These are phyloP conservation scores for Globisporangium splendens DNA, from an alignment of 352 stramenopile species.

Conservation along the genomic window DNA sequence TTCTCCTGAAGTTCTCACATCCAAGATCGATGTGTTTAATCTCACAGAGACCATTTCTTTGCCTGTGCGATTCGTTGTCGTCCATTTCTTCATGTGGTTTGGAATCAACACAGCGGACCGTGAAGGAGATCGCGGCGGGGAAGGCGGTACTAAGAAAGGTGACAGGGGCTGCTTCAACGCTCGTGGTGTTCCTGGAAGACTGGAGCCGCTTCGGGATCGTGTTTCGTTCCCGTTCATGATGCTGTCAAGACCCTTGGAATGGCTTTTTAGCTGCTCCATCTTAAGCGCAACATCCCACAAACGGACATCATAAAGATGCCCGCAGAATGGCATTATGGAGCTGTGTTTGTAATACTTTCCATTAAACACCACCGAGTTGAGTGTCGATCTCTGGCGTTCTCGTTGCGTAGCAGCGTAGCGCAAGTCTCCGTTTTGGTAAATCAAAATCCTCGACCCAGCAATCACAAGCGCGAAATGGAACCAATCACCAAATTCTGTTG, in stretches of 20 bases:
- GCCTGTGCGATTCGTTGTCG: slow-evolving; percentile 50
- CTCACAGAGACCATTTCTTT: slow-evolving; percentile 39
- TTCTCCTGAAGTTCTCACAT: neutral
- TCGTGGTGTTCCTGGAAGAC: slow-evolving; percentile 23
- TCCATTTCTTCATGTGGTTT: slow-evolving; percentile 41
- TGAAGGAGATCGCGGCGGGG: slow-evolving; percentile 33
- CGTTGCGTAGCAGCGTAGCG: slow-evolving; percentile 4
- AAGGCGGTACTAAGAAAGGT: slow-evolving; percentile 23
- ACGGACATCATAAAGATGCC: slow-evolving; percentile 53
- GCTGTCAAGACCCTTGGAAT: slow-evolving; percentile 42
- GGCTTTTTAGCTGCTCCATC: slow-evolving; percentile 49
- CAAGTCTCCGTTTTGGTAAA: slow-evolving; percentile 42
- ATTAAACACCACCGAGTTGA: neutral
- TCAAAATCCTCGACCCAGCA: slow-evolving; percentile 23
- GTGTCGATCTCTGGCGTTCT: neutral
- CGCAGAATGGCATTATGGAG: slow-evolving; percentile 9
- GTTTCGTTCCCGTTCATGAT: slow-evolving; percentile 9
- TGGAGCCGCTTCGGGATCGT: neutral
- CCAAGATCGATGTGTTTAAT: slow-evolving; percentile 21
- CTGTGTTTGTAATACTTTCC: neutral
- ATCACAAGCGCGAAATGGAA: slow-evolving; percentile 52
- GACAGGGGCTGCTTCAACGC: neutral
- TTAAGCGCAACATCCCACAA: slow-evolving; percentile 61
- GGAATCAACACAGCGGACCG: slow-evolving; percentile 23
- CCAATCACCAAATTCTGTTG: slow-evolving; percentile 29